Evolutionary conservation across 495 filamentous ascomycete genomes (phyloP), one percentile per base, ranked within the genome.

Genomic region (Penicillium bialowiezense): DNA sequence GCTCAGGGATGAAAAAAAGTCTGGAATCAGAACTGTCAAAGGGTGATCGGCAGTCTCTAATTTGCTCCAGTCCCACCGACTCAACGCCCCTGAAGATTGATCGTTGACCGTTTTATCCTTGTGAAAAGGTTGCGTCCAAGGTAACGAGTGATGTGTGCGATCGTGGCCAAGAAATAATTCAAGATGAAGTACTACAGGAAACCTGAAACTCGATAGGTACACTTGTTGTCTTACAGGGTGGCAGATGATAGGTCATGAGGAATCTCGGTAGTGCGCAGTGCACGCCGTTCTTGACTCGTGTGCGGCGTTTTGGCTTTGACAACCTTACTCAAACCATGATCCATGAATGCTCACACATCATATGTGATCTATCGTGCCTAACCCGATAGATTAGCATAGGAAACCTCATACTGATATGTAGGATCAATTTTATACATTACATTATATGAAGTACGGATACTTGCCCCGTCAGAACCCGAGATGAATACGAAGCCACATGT

Each of bases 21-120:
- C 37, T 32, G 39, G 55, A 37, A 45, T 49, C 28, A 48, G 40
- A 13, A 42, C 36, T 58, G 58, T 55, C 58, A 61, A 61, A 61
- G 55, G 42, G 15, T 48, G 58, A 61, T 61, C 58, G 58, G 52
- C 58, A 52, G 52, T 29, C 48, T 40, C 41, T 61, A 58, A 58
- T 58, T 61, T 58, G 38, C 50, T 47, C 21, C 19, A 17, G 49
- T 44, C 34, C 55, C 51, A 61, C 55, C 20, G 3, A 36, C 24
- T 18, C 55, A 52, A 41, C 33, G 24, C 39, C 43, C 48, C 33
- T 42, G 39, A 48, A 32, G 18, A 42, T 50, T 34, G 38, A 14
- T 28, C 35, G 29, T 51, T 47, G 29, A 18, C 24, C 10, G 26
- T 48, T 39, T 17, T 4, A 12, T 9, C 15, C 14, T 43, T 17